These are phyloP conservation scores for Verticillium longisporum DNA, from an alignment of 2,329 filamentous ascomycete genomes.

Conservation along the genomic window DNA sequence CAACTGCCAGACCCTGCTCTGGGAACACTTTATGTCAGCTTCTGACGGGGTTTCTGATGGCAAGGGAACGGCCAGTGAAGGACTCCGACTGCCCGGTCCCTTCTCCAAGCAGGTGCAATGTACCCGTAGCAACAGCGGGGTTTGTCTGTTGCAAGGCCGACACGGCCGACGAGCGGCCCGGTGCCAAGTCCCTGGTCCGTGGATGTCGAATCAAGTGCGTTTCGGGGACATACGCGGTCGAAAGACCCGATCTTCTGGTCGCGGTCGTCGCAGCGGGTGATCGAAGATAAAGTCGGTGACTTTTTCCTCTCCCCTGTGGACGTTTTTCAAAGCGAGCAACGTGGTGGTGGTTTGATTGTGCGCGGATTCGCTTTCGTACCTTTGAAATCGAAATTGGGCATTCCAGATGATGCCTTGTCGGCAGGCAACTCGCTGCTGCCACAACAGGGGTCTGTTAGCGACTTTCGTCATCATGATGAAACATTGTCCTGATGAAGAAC, in stretches of 20 bases:
- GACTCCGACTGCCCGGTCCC: not conserved
- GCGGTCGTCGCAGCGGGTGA: not conserved
- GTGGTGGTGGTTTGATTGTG: not conserved
- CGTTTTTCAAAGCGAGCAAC: too few species aligned
- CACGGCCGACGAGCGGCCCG: not conserved
- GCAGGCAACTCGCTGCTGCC: not conserved
- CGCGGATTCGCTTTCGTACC: not conserved
- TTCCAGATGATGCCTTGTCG: not conserved
- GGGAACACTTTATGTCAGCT: too few species aligned
- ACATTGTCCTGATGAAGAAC: not conserved
- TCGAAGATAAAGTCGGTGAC: not conserved
- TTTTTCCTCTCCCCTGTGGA: not conserved
- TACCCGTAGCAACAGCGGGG: not conserved
- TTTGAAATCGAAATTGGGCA: not conserved
- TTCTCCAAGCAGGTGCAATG: not conserved
- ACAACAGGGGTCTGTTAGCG: too few species aligned
- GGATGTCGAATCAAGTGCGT: not conserved
- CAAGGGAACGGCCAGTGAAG: not conserved
- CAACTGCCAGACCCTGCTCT: too few species aligned
- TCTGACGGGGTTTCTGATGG: not conserved
- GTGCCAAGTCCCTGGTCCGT: not conserved
- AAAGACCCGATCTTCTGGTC: not conserved
- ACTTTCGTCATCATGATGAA: too few species aligned
- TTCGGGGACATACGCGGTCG: not conserved
- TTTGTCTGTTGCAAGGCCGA: not conserved